Base-by-base conservation (phyloP, 495 filamentous ascomycete species). In the Daldinia bambusicola region DNA sequence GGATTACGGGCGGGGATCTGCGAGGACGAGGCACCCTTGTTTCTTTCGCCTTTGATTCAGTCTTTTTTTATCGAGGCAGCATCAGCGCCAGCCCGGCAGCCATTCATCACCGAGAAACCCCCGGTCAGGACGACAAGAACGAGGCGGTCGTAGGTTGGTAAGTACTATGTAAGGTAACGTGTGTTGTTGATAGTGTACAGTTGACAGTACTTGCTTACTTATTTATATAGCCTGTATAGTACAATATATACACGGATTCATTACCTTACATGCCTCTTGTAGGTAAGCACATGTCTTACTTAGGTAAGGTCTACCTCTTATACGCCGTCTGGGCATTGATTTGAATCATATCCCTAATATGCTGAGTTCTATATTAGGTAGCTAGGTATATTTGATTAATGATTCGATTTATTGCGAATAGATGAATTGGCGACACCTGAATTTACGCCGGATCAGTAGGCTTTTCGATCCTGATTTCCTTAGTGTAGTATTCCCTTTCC, bases 51-150 rank as follows among this genome's bases (percentile, higher is more conserved):
- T 40, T 58, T 43, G n/a, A 48, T 64, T 38, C 18, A 50, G 31
- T 69, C 65, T 64, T 67, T 69, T 69, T 72, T 71, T 72, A 61
- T 67, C 65, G 26, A 26, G 37, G 41, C 36, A 57, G 62, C 53
- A 53, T 55, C 57, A 67, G 63, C 37, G 41, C 26, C 45, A 62
- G 52, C 52, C 50, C 50, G 26, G 50, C 50, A 60, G 64, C 69
- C 69, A 72, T 48, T 61, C 55, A 65, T 68, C 70, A 61, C 70
- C 70, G 70, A 72, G 66, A 65, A 67, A 69, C 61, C 56, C 70
- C 70, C 70, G 63, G 70, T 57, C 45, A 60, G 26, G 13, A 56
- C 38, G 14, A 37, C 22, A 43, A 40, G 56, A 51, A 43, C 16
- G 38, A 70, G n/a, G 32, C 32, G 32, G 26, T 36, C 32, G 31